Base-by-base conservation (phyloP, 202 grass and related monocot species). In the Carex sylvatica region DNA sequence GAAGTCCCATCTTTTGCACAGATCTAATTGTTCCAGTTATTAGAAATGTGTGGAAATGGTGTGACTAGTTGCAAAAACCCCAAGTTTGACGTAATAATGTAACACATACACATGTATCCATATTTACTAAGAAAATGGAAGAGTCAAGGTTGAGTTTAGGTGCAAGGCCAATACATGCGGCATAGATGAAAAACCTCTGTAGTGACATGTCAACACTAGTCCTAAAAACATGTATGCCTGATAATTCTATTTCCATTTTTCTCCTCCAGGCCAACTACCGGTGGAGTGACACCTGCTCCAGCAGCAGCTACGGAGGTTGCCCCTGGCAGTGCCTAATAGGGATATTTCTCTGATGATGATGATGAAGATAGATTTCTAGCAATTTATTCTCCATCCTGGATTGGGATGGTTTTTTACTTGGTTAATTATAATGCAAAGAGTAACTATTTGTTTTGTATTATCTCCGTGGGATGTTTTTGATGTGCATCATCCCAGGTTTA, bases 251-350 rank as follows among this genome's bases (percentile, higher is more conserved):
- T 74, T 86, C 26, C 65, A 4, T 63, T 14, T 61, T 80, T 49
- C 13, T 67, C 4, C 30, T 20, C 10, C 85, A 97, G 94, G 49
- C 94, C 94, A 78, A 97, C 94, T 13, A 97, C 89, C 5, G 93
- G 93, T 60, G 93, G 93, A 81, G 93, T 85, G 14, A 83, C 86
- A 18, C 91, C 91, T 15, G 86, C 78, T 59, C 36, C 90, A 16
- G 72, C 71, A 3, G 65, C 62, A 22, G 61, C 79, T 51, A 26
- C n/a, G 13, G 69, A 62, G 54, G 89, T 82, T 74, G 85, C 26
- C 51, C 73, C 71, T 58, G 83, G 83, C 38, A 88, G 31, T 60
- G 68, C 87, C 55, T 94, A 87, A 91, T 75, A 85, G 79, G 35
- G 52, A 60, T 42, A n/a, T 65, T n/a, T 18, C 22, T 4, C 69